A percentile compares a stretch with the other conserved stretches of the same genome.
These are phyloP conservation scores for Flagelloscypha sp. DNA, from an alignment of 768 basidiomycete genomes.

Conservation along the genomic window DNA sequence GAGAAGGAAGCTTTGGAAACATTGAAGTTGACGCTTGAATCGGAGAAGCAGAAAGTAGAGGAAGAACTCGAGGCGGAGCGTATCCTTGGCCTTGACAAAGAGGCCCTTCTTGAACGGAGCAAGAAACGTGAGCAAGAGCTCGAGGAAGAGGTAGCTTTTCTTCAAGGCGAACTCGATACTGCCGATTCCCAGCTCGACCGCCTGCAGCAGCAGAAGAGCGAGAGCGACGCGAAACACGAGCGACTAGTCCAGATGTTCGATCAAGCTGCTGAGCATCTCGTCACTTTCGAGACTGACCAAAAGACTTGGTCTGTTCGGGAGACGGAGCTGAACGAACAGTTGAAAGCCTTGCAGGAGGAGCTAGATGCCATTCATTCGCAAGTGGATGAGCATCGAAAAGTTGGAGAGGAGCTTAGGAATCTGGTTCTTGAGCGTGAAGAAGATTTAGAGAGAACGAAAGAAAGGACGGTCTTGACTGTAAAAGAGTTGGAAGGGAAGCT, in stretches of 20 bases:
- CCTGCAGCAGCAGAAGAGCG: slow-evolving; percentile 68
- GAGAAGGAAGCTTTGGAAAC: slow-evolving; percentile 74
- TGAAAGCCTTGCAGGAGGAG: slow-evolving; percentile 49
- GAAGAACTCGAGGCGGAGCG: slow-evolving; percentile 79
- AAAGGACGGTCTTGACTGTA: slow-evolving; percentile 57
- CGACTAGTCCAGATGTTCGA: slow-evolving; percentile 67
- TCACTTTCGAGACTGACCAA: slow-evolving; percentile 71
- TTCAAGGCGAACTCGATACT: slow-evolving; percentile 78
- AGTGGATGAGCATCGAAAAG: slow-evolving; percentile 53
- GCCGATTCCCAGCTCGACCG: slow-evolving; percentile 82
- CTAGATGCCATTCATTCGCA: slow-evolving; percentile 50
- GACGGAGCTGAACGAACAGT: slow-evolving; percentile 47
- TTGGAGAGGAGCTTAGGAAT: slow-evolving; percentile 62
- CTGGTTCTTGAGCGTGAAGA: slow-evolving; percentile 71
- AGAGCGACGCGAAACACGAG: slow-evolving; percentile 72
- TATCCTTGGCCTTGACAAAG: slow-evolving; percentile 72
- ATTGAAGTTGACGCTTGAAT: slow-evolving; percentile 74
- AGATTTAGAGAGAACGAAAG: slow-evolving; percentile 64
- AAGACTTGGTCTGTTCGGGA: slow-evolving; percentile 61
- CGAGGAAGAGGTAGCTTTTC: slow-evolving; percentile 71
- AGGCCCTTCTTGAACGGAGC: slow-evolving; percentile 69
- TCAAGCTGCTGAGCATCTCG: slow-evolving; percentile 79
- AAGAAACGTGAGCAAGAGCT: slow-evolving; percentile 81
- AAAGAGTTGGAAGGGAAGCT: slow-evolving; percentile 70
- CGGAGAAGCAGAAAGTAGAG: slow-evolving; percentile 77